Conservation (phyloP, 345 rosid genomes). For the Balakata baccata region DNA sequence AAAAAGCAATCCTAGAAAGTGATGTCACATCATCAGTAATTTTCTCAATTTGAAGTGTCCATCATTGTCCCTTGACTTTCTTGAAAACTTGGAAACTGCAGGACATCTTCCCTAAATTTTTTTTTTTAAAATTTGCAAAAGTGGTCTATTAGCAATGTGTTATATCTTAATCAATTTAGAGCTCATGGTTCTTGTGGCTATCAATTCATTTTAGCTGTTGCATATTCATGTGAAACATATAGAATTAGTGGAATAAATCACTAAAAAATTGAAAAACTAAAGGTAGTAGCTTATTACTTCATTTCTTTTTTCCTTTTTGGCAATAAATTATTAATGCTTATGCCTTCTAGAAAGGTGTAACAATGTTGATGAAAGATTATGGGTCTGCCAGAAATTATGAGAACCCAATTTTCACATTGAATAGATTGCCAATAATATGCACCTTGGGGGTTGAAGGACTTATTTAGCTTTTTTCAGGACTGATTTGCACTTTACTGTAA, state of each 20-base stretch:
- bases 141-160: background rate
- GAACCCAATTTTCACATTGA: background rate
- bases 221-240: too few species aligned
- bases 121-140: too few species aligned
- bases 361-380: background rate
- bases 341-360: too few species aligned
- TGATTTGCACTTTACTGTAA: background rate
- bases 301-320: too few species aligned
- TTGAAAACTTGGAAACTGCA: background rate
- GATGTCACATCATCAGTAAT: background rate
- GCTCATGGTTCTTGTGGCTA: too few species aligned
- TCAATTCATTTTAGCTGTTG: too few species aligned
- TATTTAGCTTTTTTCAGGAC: background rate
- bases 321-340: too few species aligned
- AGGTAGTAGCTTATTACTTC: too few species aligned
- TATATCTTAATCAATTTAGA: background rate
- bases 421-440: background rate
- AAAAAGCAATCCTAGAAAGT: background rate
- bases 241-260: too few species aligned
- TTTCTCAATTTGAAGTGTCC: background rate
- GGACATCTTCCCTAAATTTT: background rate
- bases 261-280: too few species aligned
- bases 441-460: conserved; percentile 5
- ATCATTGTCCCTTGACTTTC: too few species aligned
- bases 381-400: background rate